Conservation (phyloP, 345 rosid genomes). For the Raphanus sativus region DNA sequence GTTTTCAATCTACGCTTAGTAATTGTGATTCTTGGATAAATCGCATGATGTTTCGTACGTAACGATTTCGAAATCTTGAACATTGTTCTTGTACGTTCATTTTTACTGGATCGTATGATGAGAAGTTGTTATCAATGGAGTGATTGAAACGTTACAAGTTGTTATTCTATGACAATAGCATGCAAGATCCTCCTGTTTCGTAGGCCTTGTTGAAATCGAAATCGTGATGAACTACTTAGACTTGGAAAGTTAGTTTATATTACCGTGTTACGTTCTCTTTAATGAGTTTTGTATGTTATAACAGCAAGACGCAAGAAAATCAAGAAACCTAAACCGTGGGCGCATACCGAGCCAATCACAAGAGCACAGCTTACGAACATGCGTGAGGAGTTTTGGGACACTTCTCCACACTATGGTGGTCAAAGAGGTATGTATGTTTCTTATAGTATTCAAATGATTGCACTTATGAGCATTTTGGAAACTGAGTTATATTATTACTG, state of each 20-base stretch:
- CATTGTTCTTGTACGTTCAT: neutral
- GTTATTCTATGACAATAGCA: neutral
- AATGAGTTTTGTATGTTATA: neutral
- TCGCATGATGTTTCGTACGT: neutral
- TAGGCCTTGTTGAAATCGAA: neutral
- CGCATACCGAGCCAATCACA: slow-evolving; percentile 67
- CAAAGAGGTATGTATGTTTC: slow-evolving; percentile 61
- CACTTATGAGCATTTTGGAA: neutral
- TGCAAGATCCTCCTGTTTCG: neutral
- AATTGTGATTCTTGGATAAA: neutral
- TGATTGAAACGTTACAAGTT: neutral
- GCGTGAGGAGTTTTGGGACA: slow-evolving; percentile 89
- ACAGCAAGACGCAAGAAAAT: slow-evolving; percentile 41
- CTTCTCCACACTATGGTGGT: slow-evolving; percentile 86
- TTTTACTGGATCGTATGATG: neutral
- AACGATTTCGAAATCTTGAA: neutral
- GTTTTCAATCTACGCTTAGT: neutral
- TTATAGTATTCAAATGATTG: neutral
- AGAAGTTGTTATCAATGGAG: neutral
- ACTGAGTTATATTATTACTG: neutral
- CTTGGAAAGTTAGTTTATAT: neutral
- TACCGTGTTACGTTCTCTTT: neutral
- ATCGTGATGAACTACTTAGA: neutral
- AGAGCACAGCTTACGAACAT: slow-evolving; percentile 53
- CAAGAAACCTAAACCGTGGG: slow-evolving; percentile 70